Evolutionary conservation across 2,329 filamentous ascomycete species (phyloP), one percentile per base, ranked within the genome.

Genomic region (Graphilbum ipis-grandicollis): DNA sequence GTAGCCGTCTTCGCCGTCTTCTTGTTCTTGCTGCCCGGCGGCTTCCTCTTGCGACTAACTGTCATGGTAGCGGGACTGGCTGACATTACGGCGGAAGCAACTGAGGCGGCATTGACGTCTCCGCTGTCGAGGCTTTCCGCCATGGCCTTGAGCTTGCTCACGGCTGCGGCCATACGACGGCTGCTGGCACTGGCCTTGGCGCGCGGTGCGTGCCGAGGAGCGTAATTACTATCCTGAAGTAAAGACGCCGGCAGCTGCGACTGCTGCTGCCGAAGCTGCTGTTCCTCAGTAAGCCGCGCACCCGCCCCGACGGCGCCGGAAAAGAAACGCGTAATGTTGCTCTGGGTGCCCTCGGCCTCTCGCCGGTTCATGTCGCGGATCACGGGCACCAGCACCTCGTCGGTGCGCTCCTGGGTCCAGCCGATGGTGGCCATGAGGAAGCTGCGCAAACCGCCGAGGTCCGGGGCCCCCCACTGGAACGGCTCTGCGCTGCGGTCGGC

Each of bases 401-500:
- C 90, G 0, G 88, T 96, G 8, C 85, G 68, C 55, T 96, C 88
- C 53, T 80, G 77, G 38, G 67, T 75, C 90, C 90, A 98, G 0
- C 90, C 90, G 46, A 98, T 83, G 2, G 88, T 94, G 2, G 71
- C 63, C 80, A 92, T 93, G 28, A 98, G 63, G 49, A 90, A 98
- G 19, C 68, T 65, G 7, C 92, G 64, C 43, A 98, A 60, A 0
- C 83, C 82, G 42, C 90, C 82, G 1, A 98, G 66, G 51, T 98
- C 88, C 0, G 90, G 90, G 0, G 94, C 81, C 22, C 90, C 90
- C 90, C 92, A 98, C 53, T 90, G 81, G 51, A 98, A 98, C 1
- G 65, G 59, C 47, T 90, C 78, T 0, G 79, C 66, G 45, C 75
- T 78, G 36, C 58, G 62, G 53, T 98, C 90, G 10, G 96, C 88